Conservation (phyloP, 768 basidiomycete species). For the Calvatia gigantea region DNA sequence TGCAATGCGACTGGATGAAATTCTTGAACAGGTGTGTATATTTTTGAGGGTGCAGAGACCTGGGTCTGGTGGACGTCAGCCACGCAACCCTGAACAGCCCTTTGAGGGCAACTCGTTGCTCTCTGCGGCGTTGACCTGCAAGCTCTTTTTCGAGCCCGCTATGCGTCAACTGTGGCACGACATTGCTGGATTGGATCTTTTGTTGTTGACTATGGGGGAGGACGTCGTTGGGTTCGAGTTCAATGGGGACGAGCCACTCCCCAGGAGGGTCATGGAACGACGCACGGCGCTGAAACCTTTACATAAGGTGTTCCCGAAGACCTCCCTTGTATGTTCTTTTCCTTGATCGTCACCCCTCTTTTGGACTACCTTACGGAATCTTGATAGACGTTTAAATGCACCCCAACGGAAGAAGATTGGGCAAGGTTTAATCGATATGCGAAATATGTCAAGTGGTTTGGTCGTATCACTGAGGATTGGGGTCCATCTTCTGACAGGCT, state of each 20-base stretch:
- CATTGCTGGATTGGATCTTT: neutral
- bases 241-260: neutral
- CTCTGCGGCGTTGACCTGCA: neutral
- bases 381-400: neutral
- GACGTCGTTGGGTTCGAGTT: neutral
- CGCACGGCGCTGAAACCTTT: neutral
- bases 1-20: neutral
- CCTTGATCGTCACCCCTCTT: neutral
- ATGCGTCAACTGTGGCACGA: conserved; percentile 2
- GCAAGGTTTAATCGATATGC: neutral
- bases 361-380: neutral
- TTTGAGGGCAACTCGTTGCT: neutral
- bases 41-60: neutral
- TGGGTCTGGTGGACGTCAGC: neutral
- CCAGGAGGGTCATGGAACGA: neutral
- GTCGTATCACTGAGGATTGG: conserved; percentile 1
- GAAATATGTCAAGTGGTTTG: neutral
- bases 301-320: neutral
- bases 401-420: neutral
- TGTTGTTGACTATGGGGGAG: conserved; percentile 1
- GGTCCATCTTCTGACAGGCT: neutral
- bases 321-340: neutral
- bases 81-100: neutral
- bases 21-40: neutral
- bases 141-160: neutral